Percentiles rank a stretch among this genome's conserved stretches.
These are phyloP conservation scores for Tephrocybe sp. DNA, from an alignment of 768 basidiomycete species.

Conservation along the genomic window DNA sequence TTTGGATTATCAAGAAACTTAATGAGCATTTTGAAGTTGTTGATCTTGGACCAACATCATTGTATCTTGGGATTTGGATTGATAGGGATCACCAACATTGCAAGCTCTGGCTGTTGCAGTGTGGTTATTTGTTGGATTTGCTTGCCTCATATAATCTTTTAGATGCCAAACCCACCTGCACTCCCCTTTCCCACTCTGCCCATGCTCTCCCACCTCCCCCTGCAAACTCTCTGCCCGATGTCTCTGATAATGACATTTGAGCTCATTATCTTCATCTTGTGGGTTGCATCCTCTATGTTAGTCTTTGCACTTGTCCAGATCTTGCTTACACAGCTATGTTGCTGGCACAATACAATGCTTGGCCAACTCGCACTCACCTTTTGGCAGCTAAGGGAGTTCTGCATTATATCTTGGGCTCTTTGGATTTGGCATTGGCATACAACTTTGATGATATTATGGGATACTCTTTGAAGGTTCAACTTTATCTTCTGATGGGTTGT, in stretches of 20 bases:
- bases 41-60: not conserved
- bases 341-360: slow-evolving; percentile 28
- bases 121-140: slow-evolving; percentile 9
- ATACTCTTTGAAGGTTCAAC: not conserved
- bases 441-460: not conserved
- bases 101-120: slow-evolving; percentile 14
- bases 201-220: slow-evolving; percentile 1
- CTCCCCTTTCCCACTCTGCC: slow-evolving; percentile 2
- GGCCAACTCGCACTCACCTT: slow-evolving; percentile 28
- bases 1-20: slow-evolving; percentile 17
- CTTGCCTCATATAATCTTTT: slow-evolving; percentile 12
- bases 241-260: slow-evolving; percentile 4
- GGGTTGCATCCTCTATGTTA: slow-evolving; percentile 15
- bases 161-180: not conserved
- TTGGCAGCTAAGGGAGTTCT: slow-evolving; percentile 30
- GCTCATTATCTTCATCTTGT: slow-evolving; percentile 17
- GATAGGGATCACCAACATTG: slow-evolving; percentile 5
- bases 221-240: not conserved
- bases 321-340: slow-evolving; percentile 6
- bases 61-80: slow-evolving; percentile 8
- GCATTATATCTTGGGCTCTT: slow-evolving; percentile 31
- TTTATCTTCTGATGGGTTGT: not conserved
- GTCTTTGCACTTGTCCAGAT: slow-evolving; percentile 10
- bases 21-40: slow-evolving; percentile 7
- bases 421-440: slow-evolving; percentile 20